Evolutionary conservation across 192 early-diverging fungal species (phyloP), one percentile per base, ranked within the genome.

Genomic region (Geranomyces michiganensis): DNA sequence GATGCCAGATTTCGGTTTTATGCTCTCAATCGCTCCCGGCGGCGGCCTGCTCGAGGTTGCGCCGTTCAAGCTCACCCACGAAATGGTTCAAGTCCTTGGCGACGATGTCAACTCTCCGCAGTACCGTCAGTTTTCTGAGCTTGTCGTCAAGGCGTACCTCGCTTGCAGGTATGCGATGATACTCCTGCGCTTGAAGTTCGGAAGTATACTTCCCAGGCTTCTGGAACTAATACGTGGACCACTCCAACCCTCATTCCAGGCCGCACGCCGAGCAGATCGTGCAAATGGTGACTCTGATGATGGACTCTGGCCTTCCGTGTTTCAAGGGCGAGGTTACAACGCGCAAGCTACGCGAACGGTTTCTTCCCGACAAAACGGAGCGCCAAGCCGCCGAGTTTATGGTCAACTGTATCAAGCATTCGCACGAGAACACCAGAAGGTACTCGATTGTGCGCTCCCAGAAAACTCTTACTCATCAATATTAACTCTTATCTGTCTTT

Each of bases 1-100:
- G n/a, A n/a, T n/a, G n/a, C 31, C 60, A 91, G 96, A 99, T 78
- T 99, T 99, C 73, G 97, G 97, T 17, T 99, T 98, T 76, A 96
- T 99, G 68, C 84, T 99, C 53, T 94, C 96, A 63, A 98, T 99
- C 76, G 92, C 95, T n/a, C 96, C 96, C 12, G 97, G 97, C 71
- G 97, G 97, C 14, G 92, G 93, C 62, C 94, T 87, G 21, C 93
- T 99, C 71, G 97, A 99, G 79, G 92, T 87, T 6, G 91, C 94
- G 14, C 97, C 97, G 2, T 99, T 98, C 89, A 99, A 99, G 78
- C 81, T 99, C 68, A 99, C 97, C 0, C 86, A 93, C 29, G 97
- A 99, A 82, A 96, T 97, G 90, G 89, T 99, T 49, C 84, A 92
- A 68, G 91, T 99, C 30, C 94, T 99, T 94, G 96, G 97, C 41